These are phyloP conservation scores for Candida loeiensis DNA, from an alignment of 805 yeast species.

Conservation along the genomic window DNA sequence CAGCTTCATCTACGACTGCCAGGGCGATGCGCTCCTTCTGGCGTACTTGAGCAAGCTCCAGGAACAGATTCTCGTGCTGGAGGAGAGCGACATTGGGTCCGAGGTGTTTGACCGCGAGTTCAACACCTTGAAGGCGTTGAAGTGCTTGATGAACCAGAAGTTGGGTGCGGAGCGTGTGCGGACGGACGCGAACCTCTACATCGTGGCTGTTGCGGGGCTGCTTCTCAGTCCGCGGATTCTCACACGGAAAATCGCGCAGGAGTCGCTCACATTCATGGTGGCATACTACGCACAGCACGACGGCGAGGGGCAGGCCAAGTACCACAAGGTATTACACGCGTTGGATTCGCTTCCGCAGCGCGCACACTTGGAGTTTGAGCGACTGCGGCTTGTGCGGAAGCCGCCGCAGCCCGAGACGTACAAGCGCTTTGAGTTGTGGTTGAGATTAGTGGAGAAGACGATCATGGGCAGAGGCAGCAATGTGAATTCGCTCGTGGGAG, in stretches of 20 bases:
- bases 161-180: slow-evolving; percentile 59
- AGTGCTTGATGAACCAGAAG: slow-evolving; percentile 63
- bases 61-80: slow-evolving; percentile 37
- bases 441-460: slow-evolving; percentile 59
- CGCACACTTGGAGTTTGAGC: slow-evolving; percentile 39
- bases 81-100: slow-evolving; percentile 36
- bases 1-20: slow-evolving; percentile 62
- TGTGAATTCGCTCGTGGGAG: slow-evolving; percentile 89
- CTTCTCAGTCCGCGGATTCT: slow-evolving; percentile 69
- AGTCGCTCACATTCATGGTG: slow-evolving; percentile 54
- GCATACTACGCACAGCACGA: slow-evolving; percentile 33
- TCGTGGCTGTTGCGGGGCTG: slow-evolving; percentile 67
- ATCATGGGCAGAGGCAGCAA: slow-evolving; percentile 79
- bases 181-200: slow-evolving; percentile 38
- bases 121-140: slow-evolving; percentile 71
- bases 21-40: slow-evolving; percentile 78
- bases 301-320: slow-evolving; percentile 39
- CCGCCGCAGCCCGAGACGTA: slow-evolving; percentile 35
- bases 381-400: slow-evolving; percentile 30
- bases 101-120: slow-evolving; percentile 68
- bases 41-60: slow-evolving; percentile 51
- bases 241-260: slow-evolving; percentile 78
- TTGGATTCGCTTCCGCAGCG: slow-evolving; percentile 42
- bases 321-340: slow-evolving; percentile 54
- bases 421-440: slow-evolving; percentile 68